A percentile compares a stretch with the other conserved stretches of the same genome.
These are phyloP conservation scores for Fusarium siculi DNA, from an alignment of 2,329 filamentous ascomycete species.

Conservation along the genomic window DNA sequence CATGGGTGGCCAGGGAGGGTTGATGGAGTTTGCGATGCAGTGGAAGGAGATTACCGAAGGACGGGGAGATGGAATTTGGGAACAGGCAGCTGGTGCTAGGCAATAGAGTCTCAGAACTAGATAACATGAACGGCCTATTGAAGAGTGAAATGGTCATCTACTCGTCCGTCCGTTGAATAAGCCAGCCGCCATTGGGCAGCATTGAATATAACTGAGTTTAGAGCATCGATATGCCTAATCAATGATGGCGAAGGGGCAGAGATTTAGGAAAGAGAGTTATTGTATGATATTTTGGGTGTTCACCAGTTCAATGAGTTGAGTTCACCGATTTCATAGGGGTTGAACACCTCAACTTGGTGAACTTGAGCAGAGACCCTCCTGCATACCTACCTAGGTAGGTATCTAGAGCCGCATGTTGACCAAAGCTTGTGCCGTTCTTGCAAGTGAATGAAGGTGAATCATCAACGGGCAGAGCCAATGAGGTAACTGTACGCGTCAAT, in stretches of 20 bases:
- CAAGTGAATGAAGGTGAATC: background rate
- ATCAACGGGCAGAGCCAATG: background rate
- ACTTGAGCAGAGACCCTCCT: background rate
- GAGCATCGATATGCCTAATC: background rate
- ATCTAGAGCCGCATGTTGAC: background rate
- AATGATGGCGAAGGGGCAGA: background rate
- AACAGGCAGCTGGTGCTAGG: constrained; percentile 42
- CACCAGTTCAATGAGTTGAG: background rate
- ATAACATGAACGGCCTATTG: background rate
- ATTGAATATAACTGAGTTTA: background rate
- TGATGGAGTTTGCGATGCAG: constrained; percentile 82
- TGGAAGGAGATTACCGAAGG: constrained; percentile 72
- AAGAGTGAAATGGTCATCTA: background rate
- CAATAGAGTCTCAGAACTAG: background rate
- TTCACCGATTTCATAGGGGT: background rate
- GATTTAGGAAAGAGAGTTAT: background rate
- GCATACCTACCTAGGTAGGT: too few species aligned
- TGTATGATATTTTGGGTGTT: background rate
- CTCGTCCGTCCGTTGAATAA: background rate
- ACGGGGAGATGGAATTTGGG: constrained; percentile 54
- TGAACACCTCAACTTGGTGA: background rate
- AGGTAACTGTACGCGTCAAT: background rate
- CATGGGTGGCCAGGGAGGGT: constrained; percentile 74
- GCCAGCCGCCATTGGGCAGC: background rate
- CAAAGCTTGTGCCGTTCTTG: background rate